Evolutionary conservation across 202 grass and related monocot species (phyloP), one percentile per base, ranked within the genome.

Genomic region (Carex arenaria): DNA sequence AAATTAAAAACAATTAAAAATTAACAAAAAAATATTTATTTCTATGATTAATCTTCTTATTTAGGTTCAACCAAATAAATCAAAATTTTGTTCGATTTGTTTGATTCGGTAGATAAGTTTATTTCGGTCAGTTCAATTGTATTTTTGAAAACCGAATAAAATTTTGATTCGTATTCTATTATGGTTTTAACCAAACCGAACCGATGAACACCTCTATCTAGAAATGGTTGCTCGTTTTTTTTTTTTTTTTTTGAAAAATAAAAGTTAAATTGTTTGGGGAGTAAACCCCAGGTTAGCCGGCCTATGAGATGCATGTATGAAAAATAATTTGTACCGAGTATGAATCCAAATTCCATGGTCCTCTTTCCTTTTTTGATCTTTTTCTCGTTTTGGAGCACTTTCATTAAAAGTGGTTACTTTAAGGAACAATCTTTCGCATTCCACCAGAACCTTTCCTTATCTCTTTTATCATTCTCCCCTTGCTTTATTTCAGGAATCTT

Each of bases 401-500:
- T 32, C 61, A 55, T 66, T 18, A 34, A 36, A 82, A 82, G 80
- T 68, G 80, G 42, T 9, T 13, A 68, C 80, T 54, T 82, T 68
- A 67, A 55, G 62, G 62, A 82, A 68, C 80, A 54, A 68, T 82
- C 62, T 82, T 82, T 67, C 13, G 62, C 63, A 82, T 67, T 64
- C 15, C 64, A 82, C 42, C 62, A 56, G 34, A 32, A 42, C 61
- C 12, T 82, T 82, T 67, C 43, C 61, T 67, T 67, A 2, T 64
- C 79, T 81, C 79, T 81, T 67, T 67, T 81, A 81, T 81, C 79
- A 82, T 67, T 65, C 47, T 67, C 20, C 22, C 57, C 45, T 15
- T 52, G 60, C 80, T 82, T 82, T 82, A 55, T 82, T 67, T 82
- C 62, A 68, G 80, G 80, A 82, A 82, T 82, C 80, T 82, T 51